A percentile compares a stretch with the other conserved stretches of the same genome.
Conservation (phyloP, 2,329 filamentous ascomycete species). For the Aspergillus sojae region DNA sequence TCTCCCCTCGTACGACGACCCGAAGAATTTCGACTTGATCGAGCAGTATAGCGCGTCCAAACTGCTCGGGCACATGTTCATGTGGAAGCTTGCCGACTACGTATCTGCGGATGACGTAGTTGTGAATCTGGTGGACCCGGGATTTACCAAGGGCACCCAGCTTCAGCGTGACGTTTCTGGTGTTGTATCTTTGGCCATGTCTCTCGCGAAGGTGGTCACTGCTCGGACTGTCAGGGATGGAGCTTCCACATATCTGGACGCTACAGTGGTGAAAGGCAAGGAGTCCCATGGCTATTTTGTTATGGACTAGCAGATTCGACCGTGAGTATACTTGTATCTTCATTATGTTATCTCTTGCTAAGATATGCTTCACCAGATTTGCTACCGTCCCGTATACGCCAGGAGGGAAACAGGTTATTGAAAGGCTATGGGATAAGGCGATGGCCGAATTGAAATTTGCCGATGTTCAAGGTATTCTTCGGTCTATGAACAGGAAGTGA, state of each 20-base stretch:
- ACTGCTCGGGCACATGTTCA: conserved; percentile 4
- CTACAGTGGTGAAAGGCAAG: conserved; percentile 47
- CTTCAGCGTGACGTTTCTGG: conserved; percentile 38
- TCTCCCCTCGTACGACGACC: not conserved
- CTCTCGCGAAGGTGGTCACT: conserved; percentile 16
- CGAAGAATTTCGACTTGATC: not conserved
- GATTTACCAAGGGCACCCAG: conserved; percentile 46
- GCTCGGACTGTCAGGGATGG: conserved; percentile 36
- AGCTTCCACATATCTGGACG: conserved; percentile 54
- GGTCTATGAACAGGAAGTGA: not conserved
- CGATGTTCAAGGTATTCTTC: conserved; percentile 13
- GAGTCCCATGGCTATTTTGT: conserved; percentile 57
- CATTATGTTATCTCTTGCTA: not conserved
- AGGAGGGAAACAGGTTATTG: conserved; percentile 38
- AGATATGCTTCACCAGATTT: not conserved
- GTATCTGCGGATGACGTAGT: conserved; percentile 27
- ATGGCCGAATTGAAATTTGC: conserved; percentile 25
- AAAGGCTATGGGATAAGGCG: conserved; percentile 41
- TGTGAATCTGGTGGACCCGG: conserved; percentile 54
- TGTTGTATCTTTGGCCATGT: conserved; percentile 3
- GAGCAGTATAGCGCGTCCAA: not conserved
- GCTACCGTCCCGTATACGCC: conserved; percentile 31
- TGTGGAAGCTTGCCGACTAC: conserved; percentile 23
- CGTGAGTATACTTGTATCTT: not conserved
- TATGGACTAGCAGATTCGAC: conserved; percentile 21